Percentiles rank a stretch among this genome's conserved stretches.
Conservation (phyloP, 257 asterid species). For the Solanum ossicruentum region DNA sequence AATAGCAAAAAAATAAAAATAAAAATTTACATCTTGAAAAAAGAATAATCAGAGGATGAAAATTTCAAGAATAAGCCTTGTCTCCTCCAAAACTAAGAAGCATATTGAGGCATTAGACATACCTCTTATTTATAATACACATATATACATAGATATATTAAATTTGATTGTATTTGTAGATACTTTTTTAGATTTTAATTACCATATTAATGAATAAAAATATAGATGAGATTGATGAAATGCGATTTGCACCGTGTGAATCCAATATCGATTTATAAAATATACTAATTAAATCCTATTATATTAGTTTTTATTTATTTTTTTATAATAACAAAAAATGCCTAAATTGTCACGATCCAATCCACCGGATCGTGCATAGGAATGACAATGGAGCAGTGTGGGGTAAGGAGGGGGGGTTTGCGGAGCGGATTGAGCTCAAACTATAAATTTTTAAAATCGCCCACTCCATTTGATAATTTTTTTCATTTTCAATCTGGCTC, state of each 20-base stretch:
- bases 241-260: background rate
- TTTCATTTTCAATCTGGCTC: too few relatives aligned
- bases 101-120: background rate
- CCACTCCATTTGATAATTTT: too few relatives aligned
- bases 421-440: too few relatives aligned
- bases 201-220: background rate
- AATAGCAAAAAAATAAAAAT: background rate
- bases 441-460: too few relatives aligned
- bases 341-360: too few relatives aligned
- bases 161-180: background rate
- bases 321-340: background rate
- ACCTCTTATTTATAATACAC: background rate
- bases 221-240: background rate
- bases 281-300: background rate
- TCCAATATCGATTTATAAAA: background rate
- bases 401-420: accelerated
- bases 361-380: too few relatives aligned
- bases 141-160: too few relatives aligned
- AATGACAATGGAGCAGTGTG: too few relatives aligned
- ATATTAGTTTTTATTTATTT: background rate
- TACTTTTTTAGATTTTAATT: background rate
- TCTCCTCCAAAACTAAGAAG: background rate
- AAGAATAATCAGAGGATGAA: background rate
- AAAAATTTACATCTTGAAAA: background rate
- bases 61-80: background rate